Evolutionary conservation across 2,329 filamentous ascomycete species (phyloP).

Genomic region (Stemphylium beticola): DNA sequence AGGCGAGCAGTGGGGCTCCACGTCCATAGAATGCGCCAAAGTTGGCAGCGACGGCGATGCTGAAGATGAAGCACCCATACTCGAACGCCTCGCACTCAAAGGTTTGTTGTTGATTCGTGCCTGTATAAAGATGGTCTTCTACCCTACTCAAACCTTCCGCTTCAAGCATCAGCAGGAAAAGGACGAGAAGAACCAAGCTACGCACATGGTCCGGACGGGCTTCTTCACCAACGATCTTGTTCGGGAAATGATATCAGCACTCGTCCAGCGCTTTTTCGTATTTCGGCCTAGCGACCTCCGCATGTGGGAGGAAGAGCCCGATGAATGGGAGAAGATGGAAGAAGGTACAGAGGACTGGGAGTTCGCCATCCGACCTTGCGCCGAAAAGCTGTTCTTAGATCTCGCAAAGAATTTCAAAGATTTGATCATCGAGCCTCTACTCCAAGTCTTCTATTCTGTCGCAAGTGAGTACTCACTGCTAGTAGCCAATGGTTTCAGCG

Average conservation of each 20-base stretch:
- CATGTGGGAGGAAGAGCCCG: slow-evolving; percentile 91
- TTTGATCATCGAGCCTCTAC: slow-evolving; percentile 76
- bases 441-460: slow-evolving; percentile 82
- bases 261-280: slow-evolving; percentile 87
- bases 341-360: slow-evolving; percentile 84
- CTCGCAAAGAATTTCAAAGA: slow-evolving; percentile 88
- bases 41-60: slow-evolving; percentile 56
- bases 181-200: slow-evolving; percentile 74
- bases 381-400: slow-evolving; percentile 92
- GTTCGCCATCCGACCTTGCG: slow-evolving; percentile 88
- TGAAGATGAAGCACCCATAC: slow-evolving; percentile 61
- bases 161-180: slow-evolving; percentile 78
- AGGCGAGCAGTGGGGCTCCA: slow-evolving; percentile 72
- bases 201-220: slow-evolving; percentile 71
- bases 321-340: slow-evolving; percentile 93
- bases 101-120: slow-evolving; percentile 81
- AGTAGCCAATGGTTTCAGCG: not conserved
- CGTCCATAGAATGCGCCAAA: slow-evolving; percentile 47
- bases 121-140: slow-evolving; percentile 85
- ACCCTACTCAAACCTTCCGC: slow-evolving; percentile 80
- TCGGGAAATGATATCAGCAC: slow-evolving; percentile 78
- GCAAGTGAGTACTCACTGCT: slow-evolving; percentile 60
- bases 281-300: slow-evolving; percentile 85
- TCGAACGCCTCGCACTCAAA: slow-evolving; percentile 82
- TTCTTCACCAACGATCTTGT: slow-evolving; percentile 80